phyloP scores from a whole-genome alignment of 306 rosid genomes.

The Lathyrus oleraceus region DNA sequence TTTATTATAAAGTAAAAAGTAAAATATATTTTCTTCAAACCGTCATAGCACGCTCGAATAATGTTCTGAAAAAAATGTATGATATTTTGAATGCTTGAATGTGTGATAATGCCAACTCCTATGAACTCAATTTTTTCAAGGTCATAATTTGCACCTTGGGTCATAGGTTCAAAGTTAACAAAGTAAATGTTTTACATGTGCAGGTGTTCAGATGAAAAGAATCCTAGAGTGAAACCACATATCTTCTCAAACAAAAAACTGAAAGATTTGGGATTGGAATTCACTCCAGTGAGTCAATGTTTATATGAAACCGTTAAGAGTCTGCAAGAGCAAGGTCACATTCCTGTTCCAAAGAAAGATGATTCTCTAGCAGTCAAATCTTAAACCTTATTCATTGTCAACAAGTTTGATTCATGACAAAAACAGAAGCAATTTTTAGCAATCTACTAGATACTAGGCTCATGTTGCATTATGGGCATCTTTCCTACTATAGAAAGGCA shows the following conservation, averaged over 20 bases:
- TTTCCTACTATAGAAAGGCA: neutral
- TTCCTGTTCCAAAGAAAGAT: conserved; percentile 47
- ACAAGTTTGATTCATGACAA: neutral
- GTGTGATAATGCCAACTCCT: too few relatives aligned
- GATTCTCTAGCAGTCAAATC: conserved; percentile 46
- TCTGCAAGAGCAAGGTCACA: conserved; percentile 89
- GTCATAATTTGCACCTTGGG: neutral
- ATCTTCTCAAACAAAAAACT: conserved; percentile 75
- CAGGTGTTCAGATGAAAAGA: conserved; percentile 82
- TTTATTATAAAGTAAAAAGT: too few relatives aligned
- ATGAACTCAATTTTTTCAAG: too few relatives aligned
- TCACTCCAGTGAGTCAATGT: conserved; percentile 72
- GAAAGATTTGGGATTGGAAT: conserved; percentile 76
- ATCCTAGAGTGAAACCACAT: conserved; percentile 76
- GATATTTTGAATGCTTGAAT: too few relatives aligned
- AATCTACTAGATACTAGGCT: neutral
- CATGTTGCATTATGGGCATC: neutral
- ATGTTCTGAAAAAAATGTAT: too few relatives aligned
- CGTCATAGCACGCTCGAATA: too few relatives aligned
- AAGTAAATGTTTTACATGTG: neutral
- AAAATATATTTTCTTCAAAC: too few relatives aligned
- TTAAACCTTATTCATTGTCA: conserved; percentile 19
- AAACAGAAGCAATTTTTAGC: conserved; percentile 2
- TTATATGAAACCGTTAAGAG: conserved; percentile 84
- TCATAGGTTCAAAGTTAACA: neutral